Conservation (phyloP, 371 early-diverging fungal genomes). For the Actinomucor elegans region DNA sequence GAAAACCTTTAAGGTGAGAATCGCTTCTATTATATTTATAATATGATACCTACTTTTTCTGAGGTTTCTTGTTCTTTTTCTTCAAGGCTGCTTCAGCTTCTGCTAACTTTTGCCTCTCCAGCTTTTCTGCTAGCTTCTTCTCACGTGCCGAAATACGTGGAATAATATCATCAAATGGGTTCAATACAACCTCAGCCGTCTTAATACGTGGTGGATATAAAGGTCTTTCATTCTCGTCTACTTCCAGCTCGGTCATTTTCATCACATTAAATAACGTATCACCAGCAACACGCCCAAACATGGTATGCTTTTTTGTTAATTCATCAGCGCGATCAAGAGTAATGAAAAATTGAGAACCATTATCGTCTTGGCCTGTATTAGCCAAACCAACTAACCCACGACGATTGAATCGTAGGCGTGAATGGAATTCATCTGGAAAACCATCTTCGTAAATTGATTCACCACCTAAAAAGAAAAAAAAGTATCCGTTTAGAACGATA, state of each 20-base stretch:
- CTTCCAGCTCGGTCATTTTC: conserved; percentile 82
- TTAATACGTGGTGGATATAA: conserved; percentile 75
- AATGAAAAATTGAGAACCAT: conserved; percentile 93
- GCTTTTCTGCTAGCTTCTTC: conserved; percentile 31
- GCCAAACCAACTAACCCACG: conserved; percentile 94
- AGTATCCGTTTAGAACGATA: neutral
- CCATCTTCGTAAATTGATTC: conserved; percentile 83
- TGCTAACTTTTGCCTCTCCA: conserved; percentile 37
- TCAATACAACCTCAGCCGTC: conserved; percentile 69
- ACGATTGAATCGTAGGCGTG: conserved; percentile 83
- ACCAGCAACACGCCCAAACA: conserved; percentile 94
- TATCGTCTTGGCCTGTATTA: conserved; percentile 77
- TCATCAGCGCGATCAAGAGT: conserved; percentile 87
- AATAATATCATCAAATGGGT: conserved; percentile 92
- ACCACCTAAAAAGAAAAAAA: conserved; percentile 65
- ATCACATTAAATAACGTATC: conserved; percentile 90
- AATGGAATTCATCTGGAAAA: conserved; percentile 92
- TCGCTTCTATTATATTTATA: neutral
- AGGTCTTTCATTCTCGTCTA: conserved; percentile 80
- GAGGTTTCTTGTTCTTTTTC: conserved; percentile 63
- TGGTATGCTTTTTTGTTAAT: conserved; percentile 82
- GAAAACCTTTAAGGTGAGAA: neutral
- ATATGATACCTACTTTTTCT: conserved; percentile 55
- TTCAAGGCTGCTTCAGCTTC: conserved; percentile 39
- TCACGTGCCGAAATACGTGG: conserved; percentile 76